Evolutionary conservation across 768 basidiomycete genomes (phyloP).

Genomic region (Heimioporus sp.): DNA sequence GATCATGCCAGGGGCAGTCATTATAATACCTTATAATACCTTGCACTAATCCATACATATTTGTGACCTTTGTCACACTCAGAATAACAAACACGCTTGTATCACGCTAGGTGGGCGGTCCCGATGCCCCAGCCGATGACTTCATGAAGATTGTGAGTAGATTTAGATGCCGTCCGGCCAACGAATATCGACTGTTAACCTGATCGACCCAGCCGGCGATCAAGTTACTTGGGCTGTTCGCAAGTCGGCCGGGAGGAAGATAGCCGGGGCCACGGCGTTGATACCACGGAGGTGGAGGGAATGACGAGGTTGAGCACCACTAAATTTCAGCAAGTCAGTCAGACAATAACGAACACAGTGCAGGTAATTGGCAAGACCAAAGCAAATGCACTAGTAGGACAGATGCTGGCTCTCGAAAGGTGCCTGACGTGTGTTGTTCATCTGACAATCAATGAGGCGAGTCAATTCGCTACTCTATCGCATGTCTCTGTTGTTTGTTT

Average conservation of each 20-base stretch:
- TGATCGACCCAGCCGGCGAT: slow-evolving; percentile 29
- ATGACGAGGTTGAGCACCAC: slow-evolving; percentile 19
- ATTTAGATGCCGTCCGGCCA: background rate
- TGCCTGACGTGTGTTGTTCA: background rate
- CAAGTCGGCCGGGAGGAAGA: slow-evolving; percentile 15
- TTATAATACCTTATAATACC: no score
- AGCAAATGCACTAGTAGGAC: slow-evolving; percentile 24
- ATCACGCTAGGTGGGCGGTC: no score
- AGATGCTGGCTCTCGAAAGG: slow-evolving; percentile 22
- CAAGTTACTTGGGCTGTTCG: slow-evolving; percentile 35
- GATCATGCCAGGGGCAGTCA: no score
- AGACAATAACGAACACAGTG: slow-evolving; percentile 1
- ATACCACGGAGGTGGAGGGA: slow-evolving; percentile 16
- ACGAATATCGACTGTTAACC: background rate
- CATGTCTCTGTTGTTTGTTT: no score
- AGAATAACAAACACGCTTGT: no score
- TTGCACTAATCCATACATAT: no score
- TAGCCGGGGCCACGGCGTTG: background rate
- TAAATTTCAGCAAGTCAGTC: background rate
- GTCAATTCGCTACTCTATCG: no score
- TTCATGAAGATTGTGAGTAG: slow-evolving; percentile 31
- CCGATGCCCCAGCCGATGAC: slow-evolving; percentile 28
- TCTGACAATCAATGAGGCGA: no score
- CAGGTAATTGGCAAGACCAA: slow-evolving; percentile 20
- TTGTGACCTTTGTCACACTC: no score